These are phyloP conservation scores for Yarrowia divulgata DNA, from an alignment of 805 yeast species.

Conservation along the genomic window DNA sequence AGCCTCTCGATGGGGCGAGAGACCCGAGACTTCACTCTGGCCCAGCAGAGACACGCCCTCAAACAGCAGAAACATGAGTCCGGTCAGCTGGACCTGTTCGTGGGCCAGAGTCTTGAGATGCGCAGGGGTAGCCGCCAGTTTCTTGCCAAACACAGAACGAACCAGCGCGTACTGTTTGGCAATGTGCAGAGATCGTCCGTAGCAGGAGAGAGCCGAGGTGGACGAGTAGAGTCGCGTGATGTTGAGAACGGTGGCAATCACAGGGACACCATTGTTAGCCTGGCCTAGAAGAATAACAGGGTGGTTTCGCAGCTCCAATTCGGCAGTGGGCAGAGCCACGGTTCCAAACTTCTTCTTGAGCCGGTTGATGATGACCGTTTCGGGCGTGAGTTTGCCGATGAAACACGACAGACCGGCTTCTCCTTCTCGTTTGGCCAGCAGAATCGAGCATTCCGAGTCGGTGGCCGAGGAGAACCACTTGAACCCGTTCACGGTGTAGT, in stretches of 20 bases:
- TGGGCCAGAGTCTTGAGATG: constrained; percentile 47
- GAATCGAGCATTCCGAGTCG: constrained; percentile 48
- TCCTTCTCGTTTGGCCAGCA: constrained; percentile 46
- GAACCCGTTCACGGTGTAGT: constrained; percentile 46
- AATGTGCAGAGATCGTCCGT: constrained; percentile 45
- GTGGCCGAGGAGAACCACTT: constrained; percentile 51
- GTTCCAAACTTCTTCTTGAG: constrained; percentile 50
- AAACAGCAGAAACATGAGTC: constrained; percentile 44
- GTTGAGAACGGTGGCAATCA: constrained; percentile 47
- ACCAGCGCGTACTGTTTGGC: constrained; percentile 46
- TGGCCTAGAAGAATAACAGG: constrained; percentile 44
- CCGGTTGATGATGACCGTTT: constrained; percentile 45
- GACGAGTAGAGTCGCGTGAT: constrained; percentile 47
- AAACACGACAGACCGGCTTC: constrained; percentile 47
- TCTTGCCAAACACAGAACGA: constrained; percentile 46
- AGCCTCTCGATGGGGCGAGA: constrained; percentile 41
- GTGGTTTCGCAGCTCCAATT: constrained; percentile 46
- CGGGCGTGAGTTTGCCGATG: constrained; percentile 45
- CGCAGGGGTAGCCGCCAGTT: constrained; percentile 44
- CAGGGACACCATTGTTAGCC: constrained; percentile 46
- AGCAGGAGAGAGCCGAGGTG: constrained; percentile 44
- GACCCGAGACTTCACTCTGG: constrained; percentile 42
- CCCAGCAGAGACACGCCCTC: constrained; percentile 46
- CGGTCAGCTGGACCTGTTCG: constrained; percentile 45
- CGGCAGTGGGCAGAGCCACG: constrained; percentile 49